These are phyloP conservation scores for Colletotrichum nymphaeae DNA, from an alignment of 2,329 filamentous ascomycete species.

Conservation along the genomic window DNA sequence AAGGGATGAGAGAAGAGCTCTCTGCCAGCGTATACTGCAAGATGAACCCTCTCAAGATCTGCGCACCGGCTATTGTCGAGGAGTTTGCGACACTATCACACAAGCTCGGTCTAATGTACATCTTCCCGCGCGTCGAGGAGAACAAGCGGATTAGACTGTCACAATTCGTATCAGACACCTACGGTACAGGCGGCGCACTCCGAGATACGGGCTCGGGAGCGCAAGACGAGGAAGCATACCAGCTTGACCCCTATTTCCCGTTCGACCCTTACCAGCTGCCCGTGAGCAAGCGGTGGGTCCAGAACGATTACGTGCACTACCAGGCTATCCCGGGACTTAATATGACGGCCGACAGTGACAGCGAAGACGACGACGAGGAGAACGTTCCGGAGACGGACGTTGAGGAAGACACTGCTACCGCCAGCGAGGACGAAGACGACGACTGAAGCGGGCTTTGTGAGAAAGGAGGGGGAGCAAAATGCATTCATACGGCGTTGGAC, in stretches of 20 bases:
- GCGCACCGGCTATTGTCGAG: constrained; percentile 87
- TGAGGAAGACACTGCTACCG: constrained; percentile 64
- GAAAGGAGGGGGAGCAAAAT: constrained; percentile 21
- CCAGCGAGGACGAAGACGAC: constrained; percentile 57
- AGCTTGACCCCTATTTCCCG: constrained; percentile 94
- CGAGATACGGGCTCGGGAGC: constrained; percentile 63
- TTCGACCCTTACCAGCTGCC: constrained; percentile 97
- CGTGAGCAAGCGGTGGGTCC: constrained; percentile 87
- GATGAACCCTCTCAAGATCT: constrained; percentile 95
- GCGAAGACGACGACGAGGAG: constrained; percentile 62
- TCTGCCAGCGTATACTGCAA: constrained; percentile 84
- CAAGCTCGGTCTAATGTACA: constrained; percentile 88
- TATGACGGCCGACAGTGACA: constrained; percentile 65
- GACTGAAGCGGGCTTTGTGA: constrained; percentile 42
- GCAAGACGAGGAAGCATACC: constrained; percentile 81
- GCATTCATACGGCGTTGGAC: constrained; percentile 39
- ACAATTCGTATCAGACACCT: constrained; percentile 71
- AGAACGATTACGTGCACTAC: constrained; percentile 86
- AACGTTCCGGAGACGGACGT: constrained; percentile 56
- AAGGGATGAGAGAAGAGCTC: constrained; percentile 78
- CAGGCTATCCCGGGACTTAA: constrained; percentile 78
- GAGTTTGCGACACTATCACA: constrained; percentile 92
- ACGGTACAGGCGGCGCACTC: constrained; percentile 65
- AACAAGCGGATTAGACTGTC: constrained; percentile 91
- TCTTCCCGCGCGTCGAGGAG: constrained; percentile 87